phyloP scores from a whole-genome alignment of 371 early-diverging fungal species.

The Mortierella sp. region DNA sequence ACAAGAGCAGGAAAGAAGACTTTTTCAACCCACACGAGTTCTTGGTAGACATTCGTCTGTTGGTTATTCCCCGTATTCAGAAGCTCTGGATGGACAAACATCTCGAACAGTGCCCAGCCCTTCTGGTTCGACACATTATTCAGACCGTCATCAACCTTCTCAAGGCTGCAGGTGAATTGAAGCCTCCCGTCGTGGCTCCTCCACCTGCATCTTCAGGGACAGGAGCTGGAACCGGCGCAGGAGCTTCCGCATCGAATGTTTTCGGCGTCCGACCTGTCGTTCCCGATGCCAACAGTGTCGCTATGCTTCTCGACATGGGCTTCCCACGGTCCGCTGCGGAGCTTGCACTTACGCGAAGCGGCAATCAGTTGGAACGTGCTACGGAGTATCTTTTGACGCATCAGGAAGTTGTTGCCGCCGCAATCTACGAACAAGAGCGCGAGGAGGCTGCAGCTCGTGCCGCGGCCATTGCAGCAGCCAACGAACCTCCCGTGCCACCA shows the following conservation, averaged over 20 bases:
- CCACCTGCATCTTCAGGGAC: slow-evolving; percentile 27
- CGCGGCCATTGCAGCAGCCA: slow-evolving; percentile 36
- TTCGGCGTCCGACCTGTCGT: slow-evolving; percentile 60
- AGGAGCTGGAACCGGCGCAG: slow-evolving; percentile 27
- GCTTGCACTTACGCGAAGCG: slow-evolving; percentile 82
- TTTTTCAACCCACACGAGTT: slow-evolving; percentile 81
- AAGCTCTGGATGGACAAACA: slow-evolving; percentile 68
- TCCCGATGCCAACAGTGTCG: slow-evolving; percentile 76
- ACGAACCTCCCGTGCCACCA: slow-evolving; percentile 33
- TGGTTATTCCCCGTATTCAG: slow-evolving; percentile 65
- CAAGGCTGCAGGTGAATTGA: slow-evolving; percentile 79
- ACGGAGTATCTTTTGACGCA: slow-evolving; percentile 93
- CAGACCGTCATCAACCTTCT: slow-evolving; percentile 76
- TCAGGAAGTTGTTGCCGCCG: slow-evolving; percentile 72
- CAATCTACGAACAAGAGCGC: slow-evolving; percentile 51
- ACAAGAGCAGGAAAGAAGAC: slow-evolving; percentile 68
- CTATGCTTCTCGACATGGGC: slow-evolving; percentile 91
- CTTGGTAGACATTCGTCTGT: slow-evolving; percentile 71
- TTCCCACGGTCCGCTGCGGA: slow-evolving; percentile 89
- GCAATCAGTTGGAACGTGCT: slow-evolving; percentile 88
- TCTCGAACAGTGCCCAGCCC: slow-evolving; percentile 63
- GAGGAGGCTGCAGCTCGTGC: slow-evolving; percentile 57
- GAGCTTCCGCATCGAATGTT: slow-evolving; percentile 30
- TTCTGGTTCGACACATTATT: slow-evolving; percentile 67
- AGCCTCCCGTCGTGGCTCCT: slow-evolving; percentile 40